Conservation (phyloP, 768 basidiomycete species). For the Mycena galopus region DNA sequence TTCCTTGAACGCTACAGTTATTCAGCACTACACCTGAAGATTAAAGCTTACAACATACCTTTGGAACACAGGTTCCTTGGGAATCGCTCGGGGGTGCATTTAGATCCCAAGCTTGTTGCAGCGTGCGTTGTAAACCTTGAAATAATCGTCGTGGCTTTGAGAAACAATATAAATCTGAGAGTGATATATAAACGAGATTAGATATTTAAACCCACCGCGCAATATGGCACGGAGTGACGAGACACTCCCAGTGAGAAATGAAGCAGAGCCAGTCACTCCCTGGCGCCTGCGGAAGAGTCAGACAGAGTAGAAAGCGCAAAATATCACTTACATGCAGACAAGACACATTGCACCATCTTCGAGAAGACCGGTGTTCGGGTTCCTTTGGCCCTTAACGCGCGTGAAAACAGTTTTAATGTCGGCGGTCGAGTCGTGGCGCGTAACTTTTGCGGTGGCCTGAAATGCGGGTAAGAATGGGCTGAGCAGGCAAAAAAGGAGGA, state of each 20-base stretch:
- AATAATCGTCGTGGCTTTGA: constrained; percentile 3
- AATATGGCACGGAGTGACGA: no score
- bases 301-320: no score
- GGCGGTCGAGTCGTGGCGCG: not conserved
- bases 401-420: constrained; percentile 6
- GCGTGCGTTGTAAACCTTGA: not conserved
- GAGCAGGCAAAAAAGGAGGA: no score
- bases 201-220: no score
- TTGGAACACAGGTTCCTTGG: not conserved
- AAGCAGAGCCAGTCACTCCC: no score
- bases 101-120: not conserved
- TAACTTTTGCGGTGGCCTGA: no score
- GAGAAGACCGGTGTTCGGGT: not conserved
- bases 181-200: no score
- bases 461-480: no score
- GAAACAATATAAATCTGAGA: no score
- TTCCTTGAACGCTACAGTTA: not conserved
- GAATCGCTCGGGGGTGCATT: constrained; percentile 2
- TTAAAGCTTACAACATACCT: not conserved
- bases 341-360: not conserved
- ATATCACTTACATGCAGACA: constrained; percentile 3
- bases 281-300: no score
- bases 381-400: not conserved
- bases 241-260: no score
- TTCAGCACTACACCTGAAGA: not conserved